Conservation (phyloP, 768 basidiomycete genomes). For the Mycena floridula region DNA sequence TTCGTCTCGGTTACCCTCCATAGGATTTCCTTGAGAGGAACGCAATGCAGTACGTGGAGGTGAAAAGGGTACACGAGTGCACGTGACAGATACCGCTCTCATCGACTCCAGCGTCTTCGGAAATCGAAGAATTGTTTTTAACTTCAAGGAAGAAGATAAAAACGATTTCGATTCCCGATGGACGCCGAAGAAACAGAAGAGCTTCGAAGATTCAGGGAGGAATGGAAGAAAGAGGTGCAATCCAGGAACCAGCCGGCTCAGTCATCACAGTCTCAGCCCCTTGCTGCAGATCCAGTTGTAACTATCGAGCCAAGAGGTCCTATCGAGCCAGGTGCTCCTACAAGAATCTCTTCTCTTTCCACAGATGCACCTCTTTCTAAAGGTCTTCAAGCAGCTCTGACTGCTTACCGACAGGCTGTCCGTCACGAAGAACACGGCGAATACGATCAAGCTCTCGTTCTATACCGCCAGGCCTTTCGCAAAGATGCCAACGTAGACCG, state of each 20-base stretch:
- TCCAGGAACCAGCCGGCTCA: constrained; percentile 26
- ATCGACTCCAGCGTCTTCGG: too few relatives aligned
- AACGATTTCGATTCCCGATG: background rate
- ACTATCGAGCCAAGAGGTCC: background rate
- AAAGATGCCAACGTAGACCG: constrained; percentile 72
- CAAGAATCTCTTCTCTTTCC: constrained; percentile 16
- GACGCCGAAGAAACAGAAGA: constrained; percentile 44
- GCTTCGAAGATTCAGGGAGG: constrained; percentile 61
- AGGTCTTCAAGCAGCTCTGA: constrained; percentile 44
- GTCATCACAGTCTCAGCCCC: constrained; percentile 1
- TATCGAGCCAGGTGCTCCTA: background rate
- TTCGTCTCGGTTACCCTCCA: constrained; percentile 87
- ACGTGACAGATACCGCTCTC: too few relatives aligned
- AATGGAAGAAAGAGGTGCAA: constrained; percentile 65
- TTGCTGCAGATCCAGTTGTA: background rate
- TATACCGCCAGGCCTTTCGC: constrained; percentile 80
- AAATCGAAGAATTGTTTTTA: background rate
- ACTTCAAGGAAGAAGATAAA: background rate
- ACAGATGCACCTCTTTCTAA: constrained; percentile 23
- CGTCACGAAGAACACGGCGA: constrained; percentile 67
- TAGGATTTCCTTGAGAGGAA: constrained; percentile 20
- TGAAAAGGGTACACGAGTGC: too few relatives aligned
- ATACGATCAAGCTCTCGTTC: constrained; percentile 64
- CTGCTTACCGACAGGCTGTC: constrained; percentile 65
- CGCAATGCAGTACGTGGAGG: background rate